These are phyloP conservation scores for Gilbertella persicaria DNA, from an alignment of 371 early-diverging fungal species.

Conservation along the genomic window DNA sequence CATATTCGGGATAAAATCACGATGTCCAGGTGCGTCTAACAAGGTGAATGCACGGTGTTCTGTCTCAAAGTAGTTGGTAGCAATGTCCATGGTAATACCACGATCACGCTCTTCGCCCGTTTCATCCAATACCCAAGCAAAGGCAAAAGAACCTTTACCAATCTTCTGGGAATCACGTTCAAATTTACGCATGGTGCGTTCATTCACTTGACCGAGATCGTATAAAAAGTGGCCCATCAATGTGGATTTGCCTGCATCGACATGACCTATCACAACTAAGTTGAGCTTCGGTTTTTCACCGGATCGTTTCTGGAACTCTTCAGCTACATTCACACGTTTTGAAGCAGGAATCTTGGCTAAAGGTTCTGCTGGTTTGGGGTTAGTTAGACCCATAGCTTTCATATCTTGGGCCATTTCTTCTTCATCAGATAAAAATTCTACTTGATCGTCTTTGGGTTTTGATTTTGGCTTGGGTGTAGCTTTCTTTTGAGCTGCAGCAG, in stretches of 20 bases:
- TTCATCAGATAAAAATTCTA: conserved; percentile 51
- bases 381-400: conserved; percentile 50
- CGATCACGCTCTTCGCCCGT: conserved; percentile 89
- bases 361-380: conserved; percentile 29
- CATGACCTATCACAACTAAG: conserved; percentile 94
- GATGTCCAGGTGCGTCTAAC: conserved; percentile 98
- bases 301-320: conserved; percentile 74
- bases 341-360: conserved; percentile 41
- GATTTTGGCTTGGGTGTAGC: neutral
- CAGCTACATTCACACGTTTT: conserved; percentile 70
- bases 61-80: conserved; percentile 89
- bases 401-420: conserved; percentile 53
- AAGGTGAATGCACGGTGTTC: conserved; percentile 77
- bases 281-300: conserved; percentile 75
- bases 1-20: conserved; percentile 99
- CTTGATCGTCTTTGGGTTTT: conserved; percentile 37
- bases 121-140: conserved; percentile 96
- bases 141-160: conserved; percentile 92
- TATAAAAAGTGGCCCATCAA: conserved; percentile 97
- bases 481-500: conserved; percentile 13
- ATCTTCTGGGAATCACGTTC: conserved; percentile 92
- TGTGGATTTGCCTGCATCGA: conserved; percentile 99
- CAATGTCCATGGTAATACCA: conserved; percentile 98
- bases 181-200: conserved; percentile 88
- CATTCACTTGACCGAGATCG: conserved; percentile 86